Base-by-base conservation (phyloP, 495 filamentous ascomycete genomes). In the Chaetomium cochliodes region DNA sequence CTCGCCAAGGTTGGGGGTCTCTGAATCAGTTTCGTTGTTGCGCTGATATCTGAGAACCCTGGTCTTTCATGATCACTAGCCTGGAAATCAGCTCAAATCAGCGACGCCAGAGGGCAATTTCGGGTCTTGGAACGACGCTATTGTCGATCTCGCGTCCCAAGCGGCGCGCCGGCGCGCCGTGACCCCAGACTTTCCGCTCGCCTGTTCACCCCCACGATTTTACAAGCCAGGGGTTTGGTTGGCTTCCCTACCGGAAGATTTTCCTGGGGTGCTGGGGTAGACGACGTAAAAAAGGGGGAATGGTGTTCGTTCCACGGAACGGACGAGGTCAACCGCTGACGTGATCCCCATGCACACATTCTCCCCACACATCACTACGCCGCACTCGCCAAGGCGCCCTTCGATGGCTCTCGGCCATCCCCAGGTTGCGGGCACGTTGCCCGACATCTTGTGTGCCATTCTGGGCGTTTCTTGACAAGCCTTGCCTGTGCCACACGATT, bases 251-350 rank as follows among this genome's bases (percentile, higher is more conserved):
- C 63, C 61, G 65, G 68, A 60, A 63, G 46, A 62, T 66, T 65
- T 70, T 65, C 47, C 66, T 66, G 64, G 66, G 60, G 39, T 13
- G 39, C 55, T 39, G 55, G 37, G 37, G 53, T 39, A 47, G 39
- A 26, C 39, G 33, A 62, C 7, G 22, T 7, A 25, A 49, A 57
- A 65, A 64, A 58, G 26, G 37, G 51, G 53, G 66, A 30, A 49
- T 9, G 26, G 12, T 39, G 25, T 52, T 13, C 22, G 25, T 52
- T 13, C 39, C 33, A 62, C 41, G 39, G 50, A 18, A 39, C 23
- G n/a, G 62, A 57, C 54, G 59, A 59, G 46, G 41, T 55, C 50
- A 51, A 65, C 53, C 56, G 69, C 66, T 71, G 69, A 69, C 69
- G 69, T 71, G 69, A 71, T 70, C 62, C 61, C 57, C 47, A 57